A percentile compares a stretch with the other conserved stretches of the same genome.
phyloP scores from a whole-genome alignment of 176 grass and related monocot genomes.

The Ananas comosus region DNA sequence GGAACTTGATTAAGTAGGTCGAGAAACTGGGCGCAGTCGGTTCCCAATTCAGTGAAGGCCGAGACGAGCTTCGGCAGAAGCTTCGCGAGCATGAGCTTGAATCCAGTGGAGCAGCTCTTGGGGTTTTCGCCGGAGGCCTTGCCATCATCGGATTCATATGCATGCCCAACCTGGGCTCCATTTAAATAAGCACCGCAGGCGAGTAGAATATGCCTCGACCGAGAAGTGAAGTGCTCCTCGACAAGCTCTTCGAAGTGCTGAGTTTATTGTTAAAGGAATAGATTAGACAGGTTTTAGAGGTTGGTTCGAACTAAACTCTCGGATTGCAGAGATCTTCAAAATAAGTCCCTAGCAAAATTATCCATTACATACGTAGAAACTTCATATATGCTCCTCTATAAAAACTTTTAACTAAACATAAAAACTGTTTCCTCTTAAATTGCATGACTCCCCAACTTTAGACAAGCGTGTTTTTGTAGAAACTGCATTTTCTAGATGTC shows the following conservation, averaged over 20 bases:
- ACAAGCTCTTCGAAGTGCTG: conserved; percentile 88
- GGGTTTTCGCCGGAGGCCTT: conserved; percentile 30
- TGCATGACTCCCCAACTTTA: no score
- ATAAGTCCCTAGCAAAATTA: background rate
- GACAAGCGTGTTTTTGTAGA: background rate
- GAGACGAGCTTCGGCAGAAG: conserved; percentile 12
- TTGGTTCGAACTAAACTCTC: background rate
- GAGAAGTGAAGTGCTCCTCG: conserved; percentile 63
- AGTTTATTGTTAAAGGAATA: conserved; percentile 19
- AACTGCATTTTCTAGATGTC: background rate
- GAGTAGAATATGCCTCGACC: conserved; percentile 33
- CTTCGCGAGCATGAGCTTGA: conserved; percentile 23
- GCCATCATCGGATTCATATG: background rate
- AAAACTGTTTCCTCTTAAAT: no score
- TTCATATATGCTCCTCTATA: no score
- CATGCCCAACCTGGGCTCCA: conserved; percentile 44
- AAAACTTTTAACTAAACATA: no score
- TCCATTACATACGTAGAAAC: background rate
- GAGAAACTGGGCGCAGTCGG: background rate
- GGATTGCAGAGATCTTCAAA: background rate
- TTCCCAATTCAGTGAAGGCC: conserved; percentile 10
- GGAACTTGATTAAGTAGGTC: background rate
- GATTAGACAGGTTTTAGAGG: conserved; percentile 5
- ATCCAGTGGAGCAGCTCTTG: conserved; percentile 27
- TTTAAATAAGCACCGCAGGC: conserved; percentile 68